Evolutionary conservation across 257 asterid species (phyloP).

Genomic region (Penstemon eatonii): DNA sequence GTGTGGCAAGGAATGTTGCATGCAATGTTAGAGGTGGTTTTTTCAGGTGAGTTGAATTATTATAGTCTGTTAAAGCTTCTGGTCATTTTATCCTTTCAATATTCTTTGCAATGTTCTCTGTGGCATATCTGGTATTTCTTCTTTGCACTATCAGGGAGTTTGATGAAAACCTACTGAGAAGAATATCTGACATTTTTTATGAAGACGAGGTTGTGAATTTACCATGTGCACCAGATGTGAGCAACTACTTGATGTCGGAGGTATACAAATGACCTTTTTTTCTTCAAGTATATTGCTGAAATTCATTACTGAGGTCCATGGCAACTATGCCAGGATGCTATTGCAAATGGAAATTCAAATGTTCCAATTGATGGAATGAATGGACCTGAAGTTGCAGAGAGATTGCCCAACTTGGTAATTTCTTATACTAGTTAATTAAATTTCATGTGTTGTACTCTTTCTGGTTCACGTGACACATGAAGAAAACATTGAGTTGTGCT

Average conservation of each 20-base stretch:
- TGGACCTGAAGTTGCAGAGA: slow-evolving; percentile 75
- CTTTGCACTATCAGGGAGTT: slow-evolving; percentile 60
- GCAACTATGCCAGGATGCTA: slow-evolving; percentile 59
- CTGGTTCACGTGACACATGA: slow-evolving; percentile 1
- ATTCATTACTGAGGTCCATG: slow-evolving; percentile 21
- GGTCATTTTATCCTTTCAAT: slow-evolving; percentile 3
- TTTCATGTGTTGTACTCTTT: slow-evolving; percentile 16
- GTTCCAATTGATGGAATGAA: slow-evolving; percentile 74
- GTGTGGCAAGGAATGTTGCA: slow-evolving; percentile 99
- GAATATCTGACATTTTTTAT: slow-evolving; percentile 68
- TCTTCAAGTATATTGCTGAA: slow-evolving; percentile 15
- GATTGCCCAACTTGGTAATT: slow-evolving; percentile 56
- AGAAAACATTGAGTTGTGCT: not conserved
- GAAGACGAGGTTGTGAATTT: slow-evolving; percentile 81
- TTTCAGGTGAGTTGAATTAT: slow-evolving; percentile 67
- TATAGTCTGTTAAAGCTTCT: slow-evolving; percentile 20
- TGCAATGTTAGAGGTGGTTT: slow-evolving; percentile 97
- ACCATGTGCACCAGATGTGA: slow-evolving; percentile 88
- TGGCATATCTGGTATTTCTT: slow-evolving; percentile 11
- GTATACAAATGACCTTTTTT: slow-evolving; percentile 34
- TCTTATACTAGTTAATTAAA: slow-evolving; percentile 23
- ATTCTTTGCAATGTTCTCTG: slow-evolving; percentile 20
- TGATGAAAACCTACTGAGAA: slow-evolving; percentile 66
- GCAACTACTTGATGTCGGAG: slow-evolving; percentile 93
- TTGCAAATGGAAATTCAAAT: slow-evolving; percentile 66